phyloP scores from a whole-genome alignment of 306 rosid genomes.

The Aeschynomene evenia region DNA sequence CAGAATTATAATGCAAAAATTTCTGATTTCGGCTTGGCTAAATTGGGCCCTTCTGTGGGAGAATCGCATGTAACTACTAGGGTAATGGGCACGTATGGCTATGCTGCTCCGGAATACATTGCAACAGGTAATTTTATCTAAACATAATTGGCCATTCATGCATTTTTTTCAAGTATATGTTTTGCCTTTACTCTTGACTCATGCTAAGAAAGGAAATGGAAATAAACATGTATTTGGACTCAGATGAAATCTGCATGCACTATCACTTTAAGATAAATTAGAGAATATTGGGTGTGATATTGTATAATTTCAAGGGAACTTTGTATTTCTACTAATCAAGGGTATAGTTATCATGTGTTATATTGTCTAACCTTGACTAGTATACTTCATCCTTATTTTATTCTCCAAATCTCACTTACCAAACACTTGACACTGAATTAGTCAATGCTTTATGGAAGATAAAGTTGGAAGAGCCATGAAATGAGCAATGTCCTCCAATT shows the following conservation, averaged over 20 bases:
- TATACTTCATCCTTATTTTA: too few relatives aligned
- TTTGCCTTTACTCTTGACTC: conserved; percentile 15
- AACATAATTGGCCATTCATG: not conserved
- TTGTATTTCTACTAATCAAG: too few relatives aligned
- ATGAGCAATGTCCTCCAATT: too few relatives aligned
- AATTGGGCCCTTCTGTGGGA: conserved; percentile 73
- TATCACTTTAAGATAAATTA: too few relatives aligned
- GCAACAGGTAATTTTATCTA: conserved; percentile 67
- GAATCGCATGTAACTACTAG: conserved; percentile 81
- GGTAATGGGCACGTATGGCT: conserved; percentile 78
- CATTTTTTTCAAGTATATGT: conserved; percentile 5
- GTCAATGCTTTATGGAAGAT: not conserved
- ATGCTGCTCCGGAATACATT: conserved; percentile 89
- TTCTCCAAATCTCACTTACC: too few relatives aligned
- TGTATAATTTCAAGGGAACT: too few relatives aligned
- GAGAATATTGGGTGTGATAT: too few relatives aligned
- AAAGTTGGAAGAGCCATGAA: not conserved
- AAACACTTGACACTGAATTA: not conserved
- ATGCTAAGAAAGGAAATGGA: not conserved
- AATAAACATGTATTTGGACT: not conserved
- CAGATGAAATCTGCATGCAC: not conserved
- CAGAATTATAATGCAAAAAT: conserved; percentile 79
- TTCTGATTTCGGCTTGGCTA: conserved; percentile 85
- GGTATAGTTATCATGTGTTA: too few relatives aligned
- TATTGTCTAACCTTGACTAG: too few relatives aligned